Percentiles rank a stretch among this genome's conserved stretches.
Evolutionary conservation across 2,329 filamentous ascomycete genomes (phyloP).

Genomic region (Trichoderma pleuroti): DNA sequence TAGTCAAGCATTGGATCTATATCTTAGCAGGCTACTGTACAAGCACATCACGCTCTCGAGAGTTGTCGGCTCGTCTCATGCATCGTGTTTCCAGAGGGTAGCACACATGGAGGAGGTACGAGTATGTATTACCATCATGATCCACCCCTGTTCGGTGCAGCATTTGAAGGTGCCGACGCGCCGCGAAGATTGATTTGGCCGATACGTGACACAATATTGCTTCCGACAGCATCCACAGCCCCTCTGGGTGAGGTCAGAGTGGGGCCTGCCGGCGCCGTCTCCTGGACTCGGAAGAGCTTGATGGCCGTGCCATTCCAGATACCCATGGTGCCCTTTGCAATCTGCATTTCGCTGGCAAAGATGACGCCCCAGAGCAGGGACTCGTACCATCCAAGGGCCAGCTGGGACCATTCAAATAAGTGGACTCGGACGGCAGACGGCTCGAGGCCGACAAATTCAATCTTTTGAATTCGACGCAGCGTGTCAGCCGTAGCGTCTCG

Average conservation of each 20-base stretch:
- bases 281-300: slow-evolving; percentile 84
- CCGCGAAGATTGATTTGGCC: slow-evolving; percentile 72
- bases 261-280: slow-evolving; percentile 74
- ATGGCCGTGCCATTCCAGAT: slow-evolving; percentile 92
- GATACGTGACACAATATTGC: slow-evolving; percentile 82
- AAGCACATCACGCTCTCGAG: not conserved
- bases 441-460: slow-evolving; percentile 69
- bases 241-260: slow-evolving; percentile 80
- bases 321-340: slow-evolving; percentile 80
- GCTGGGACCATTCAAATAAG: slow-evolving; percentile 88
- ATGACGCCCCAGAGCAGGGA: slow-evolving; percentile 91
- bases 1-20: not conserved
- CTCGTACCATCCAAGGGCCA: slow-evolving; percentile 93
- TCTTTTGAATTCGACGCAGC: slow-evolving; percentile 54
- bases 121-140: not conserved
- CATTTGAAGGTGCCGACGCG: slow-evolving; percentile 27
- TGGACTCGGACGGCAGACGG: slow-evolving; percentile 73
- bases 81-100: not conserved
- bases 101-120: not conserved
- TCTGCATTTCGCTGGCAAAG: slow-evolving; percentile 85
- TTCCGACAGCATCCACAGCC: slow-evolving; percentile 89
- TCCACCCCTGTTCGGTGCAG: slow-evolving; percentile 19
- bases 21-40: not conserved
- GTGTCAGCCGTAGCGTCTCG: slow-evolving; percentile 44
- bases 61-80: not conserved